phyloP scores from a whole-genome alignment of 2,329 filamentous ascomycete species.

The Exophiala sp. region DNA sequence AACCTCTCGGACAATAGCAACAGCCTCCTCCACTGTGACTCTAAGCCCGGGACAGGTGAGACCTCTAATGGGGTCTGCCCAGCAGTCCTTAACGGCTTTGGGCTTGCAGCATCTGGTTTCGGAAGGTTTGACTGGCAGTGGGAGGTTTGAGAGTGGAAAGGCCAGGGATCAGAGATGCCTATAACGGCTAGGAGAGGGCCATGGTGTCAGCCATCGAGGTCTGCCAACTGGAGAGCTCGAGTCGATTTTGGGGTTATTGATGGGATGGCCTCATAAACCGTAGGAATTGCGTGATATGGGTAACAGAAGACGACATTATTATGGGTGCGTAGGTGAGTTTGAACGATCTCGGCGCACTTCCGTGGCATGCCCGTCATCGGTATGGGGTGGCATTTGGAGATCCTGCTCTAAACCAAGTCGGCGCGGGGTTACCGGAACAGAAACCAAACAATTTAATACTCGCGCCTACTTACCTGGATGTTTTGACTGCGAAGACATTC shows the following conservation, averaged over 20 bases:
- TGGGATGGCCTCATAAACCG: background rate
- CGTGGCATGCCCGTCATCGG: too few species aligned
- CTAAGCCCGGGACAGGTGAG: background rate
- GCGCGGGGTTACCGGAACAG: too few species aligned
- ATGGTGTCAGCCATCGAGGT: background rate
- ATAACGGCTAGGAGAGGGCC: background rate
- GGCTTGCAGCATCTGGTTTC: background rate
- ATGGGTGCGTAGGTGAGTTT: too few species aligned
- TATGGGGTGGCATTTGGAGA: too few species aligned
- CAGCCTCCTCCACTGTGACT: background rate
- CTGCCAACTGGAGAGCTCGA: background rate
- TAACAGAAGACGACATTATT: too few species aligned
- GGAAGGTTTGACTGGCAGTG: background rate
- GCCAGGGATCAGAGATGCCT: background rate
- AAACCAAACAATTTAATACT: too few species aligned
- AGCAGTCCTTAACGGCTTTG: background rate
- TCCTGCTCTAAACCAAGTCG: too few species aligned
- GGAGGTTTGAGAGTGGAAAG: background rate
- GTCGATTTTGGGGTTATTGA: background rate
- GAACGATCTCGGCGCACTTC: too few species aligned
- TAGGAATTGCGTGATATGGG: background rate
- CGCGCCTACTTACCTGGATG: too few species aligned
- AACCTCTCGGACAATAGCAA: background rate
- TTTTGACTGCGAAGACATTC: too few species aligned
- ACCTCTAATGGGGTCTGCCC: background rate